Percentiles rank a stretch among this genome's conserved stretches.
Conservation (phyloP, 2,329 filamentous ascomycete species). For the Talaromyces sp. region DNA sequence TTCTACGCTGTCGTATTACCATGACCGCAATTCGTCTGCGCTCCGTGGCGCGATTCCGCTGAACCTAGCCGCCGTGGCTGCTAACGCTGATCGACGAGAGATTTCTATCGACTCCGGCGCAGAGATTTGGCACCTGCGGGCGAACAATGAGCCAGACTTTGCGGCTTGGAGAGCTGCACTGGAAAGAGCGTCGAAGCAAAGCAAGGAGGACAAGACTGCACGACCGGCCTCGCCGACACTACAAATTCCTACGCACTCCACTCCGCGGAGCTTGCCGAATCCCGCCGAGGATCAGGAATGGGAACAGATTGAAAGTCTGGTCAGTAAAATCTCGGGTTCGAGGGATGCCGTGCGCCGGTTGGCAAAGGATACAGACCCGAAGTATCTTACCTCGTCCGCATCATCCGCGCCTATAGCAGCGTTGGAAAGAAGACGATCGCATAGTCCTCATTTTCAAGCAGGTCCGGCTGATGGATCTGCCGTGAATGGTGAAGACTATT, state of each 20-base stretch:
- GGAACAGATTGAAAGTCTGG: slow-evolving; percentile 78
- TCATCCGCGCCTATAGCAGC: slow-evolving; percentile 18
- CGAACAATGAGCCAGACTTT: slow-evolving; percentile 80
- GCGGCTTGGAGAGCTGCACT: slow-evolving; percentile 81
- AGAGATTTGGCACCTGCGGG: slow-evolving; percentile 92
- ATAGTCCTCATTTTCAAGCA: slow-evolving; percentile 30
- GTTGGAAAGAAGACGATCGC: slow-evolving; percentile 30
- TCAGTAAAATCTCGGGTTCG: slow-evolving; percentile 81
- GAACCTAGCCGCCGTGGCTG: slow-evolving; percentile 84
- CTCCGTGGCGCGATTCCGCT: slow-evolving; percentile 89
- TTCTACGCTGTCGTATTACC: slow-evolving; percentile 93
- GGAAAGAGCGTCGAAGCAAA: slow-evolving; percentile 68
- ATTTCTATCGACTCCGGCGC: slow-evolving; percentile 96
- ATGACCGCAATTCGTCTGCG: slow-evolving; percentile 88
- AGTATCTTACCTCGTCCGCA: slow-evolving; percentile 41
- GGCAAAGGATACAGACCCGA: slow-evolving; percentile 76
- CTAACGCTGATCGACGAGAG: slow-evolving; percentile 81
- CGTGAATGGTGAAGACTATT: slow-evolving; percentile 32
- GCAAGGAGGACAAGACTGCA: slow-evolving; percentile 30
- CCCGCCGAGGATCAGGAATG: slow-evolving; percentile 74
- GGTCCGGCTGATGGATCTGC: slow-evolving; percentile 31
- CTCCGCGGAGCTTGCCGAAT: slow-evolving; percentile 28
- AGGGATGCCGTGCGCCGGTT: slow-evolving; percentile 83
- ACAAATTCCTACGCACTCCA: slow-evolving; percentile 32
- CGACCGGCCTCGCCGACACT: slow-evolving; percentile 25